Evolutionary conservation across 75 land plant genomes (phyloP).

Genomic region (Cunninghamia lanceolata): DNA sequence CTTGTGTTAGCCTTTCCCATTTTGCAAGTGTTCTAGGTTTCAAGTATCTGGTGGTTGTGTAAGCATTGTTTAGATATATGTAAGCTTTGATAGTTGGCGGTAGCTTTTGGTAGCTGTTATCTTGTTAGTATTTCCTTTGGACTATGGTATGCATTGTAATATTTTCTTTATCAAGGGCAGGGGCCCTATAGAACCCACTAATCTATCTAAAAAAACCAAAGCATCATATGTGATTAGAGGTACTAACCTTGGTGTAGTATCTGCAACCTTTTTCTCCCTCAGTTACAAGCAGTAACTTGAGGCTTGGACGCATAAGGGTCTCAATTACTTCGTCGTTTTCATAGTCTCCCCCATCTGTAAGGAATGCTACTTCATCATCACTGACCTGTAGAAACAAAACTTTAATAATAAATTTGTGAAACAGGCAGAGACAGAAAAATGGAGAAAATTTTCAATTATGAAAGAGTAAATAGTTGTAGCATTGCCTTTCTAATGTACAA

Average conservation of each 20-base stretch:
- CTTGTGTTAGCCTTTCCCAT: no score
- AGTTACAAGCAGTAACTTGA: slow-evolving; percentile 78
- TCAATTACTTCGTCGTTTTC: slow-evolving; percentile 38
- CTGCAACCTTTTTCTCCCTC: slow-evolving; percentile 77
- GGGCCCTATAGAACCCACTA: no score
- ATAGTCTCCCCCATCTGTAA: slow-evolving; percentile 64
- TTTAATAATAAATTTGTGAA: slow-evolving; percentile 8
- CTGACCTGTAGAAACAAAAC: slow-evolving; percentile 38
- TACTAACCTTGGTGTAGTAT: slow-evolving; percentile 72
- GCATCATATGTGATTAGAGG: no score
- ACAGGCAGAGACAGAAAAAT: neutral
- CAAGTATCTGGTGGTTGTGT: no score
- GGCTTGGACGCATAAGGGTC: slow-evolving; percentile 61
- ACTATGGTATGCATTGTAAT: no score
- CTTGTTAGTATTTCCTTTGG: no score
- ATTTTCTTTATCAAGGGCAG: no score
- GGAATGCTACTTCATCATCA: slow-evolving; percentile 73
- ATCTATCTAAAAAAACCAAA: no score
- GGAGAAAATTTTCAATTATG: neutral
- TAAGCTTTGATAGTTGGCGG: no score
- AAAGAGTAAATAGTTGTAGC: neutral
- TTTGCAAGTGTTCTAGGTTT: no score
- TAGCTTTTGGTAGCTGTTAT: no score
- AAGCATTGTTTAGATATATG: no score
- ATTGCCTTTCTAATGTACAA: neutral